A percentile compares a stretch with the other conserved stretches of the same genome.
Conservation (phyloP, 108 stramenopile genomes). For the Bacterosira constricta region DNA sequence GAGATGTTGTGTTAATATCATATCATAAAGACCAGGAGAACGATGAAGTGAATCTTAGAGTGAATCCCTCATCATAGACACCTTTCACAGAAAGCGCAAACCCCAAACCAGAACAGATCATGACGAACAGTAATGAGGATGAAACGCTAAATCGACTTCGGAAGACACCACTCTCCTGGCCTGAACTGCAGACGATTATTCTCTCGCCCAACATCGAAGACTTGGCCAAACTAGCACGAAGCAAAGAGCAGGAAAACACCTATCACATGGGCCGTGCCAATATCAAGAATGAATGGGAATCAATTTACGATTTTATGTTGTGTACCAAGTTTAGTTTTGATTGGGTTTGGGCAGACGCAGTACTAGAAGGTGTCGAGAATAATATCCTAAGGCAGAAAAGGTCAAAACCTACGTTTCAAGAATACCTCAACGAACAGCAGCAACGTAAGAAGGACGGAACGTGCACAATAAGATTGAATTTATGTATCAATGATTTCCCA, state of each 20-base stretch:
- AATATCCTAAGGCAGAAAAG: constrained; percentile 16
- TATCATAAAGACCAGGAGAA: too few species aligned
- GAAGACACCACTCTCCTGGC: constrained; percentile 24
- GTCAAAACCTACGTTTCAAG: constrained; percentile 24
- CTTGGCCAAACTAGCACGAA: constrained; percentile 61
- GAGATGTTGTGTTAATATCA: too few species aligned
- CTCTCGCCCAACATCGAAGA: constrained; percentile 19
- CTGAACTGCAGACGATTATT: constrained; percentile 30
- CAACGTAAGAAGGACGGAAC: not conserved
- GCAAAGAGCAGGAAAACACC: constrained; percentile 42
- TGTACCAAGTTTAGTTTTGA: constrained; percentile 71
- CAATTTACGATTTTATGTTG: constrained; percentile 68
- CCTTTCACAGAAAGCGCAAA: too few species aligned
- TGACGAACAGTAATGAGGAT: not conserved
- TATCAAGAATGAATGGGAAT: constrained; percentile 58
- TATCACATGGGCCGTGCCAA: constrained; percentile 51
- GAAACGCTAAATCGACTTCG: constrained; percentile 18
- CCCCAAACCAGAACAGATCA: too few species aligned
- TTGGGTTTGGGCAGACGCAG: constrained; percentile 6
- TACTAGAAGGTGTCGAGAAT: not conserved
- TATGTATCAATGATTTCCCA: constrained; percentile 48
- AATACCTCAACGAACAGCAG: constrained; percentile 6
- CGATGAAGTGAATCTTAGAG: too few species aligned
- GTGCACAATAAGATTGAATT: not conserved
- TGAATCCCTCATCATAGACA: too few species aligned